A percentile compares a stretch with the other conserved stretches of the same genome.
These are phyloP conservation scores for Emericellopsis cladophorae DNA, from an alignment of 2,329 filamentous ascomycete genomes.

Conservation along the genomic window DNA sequence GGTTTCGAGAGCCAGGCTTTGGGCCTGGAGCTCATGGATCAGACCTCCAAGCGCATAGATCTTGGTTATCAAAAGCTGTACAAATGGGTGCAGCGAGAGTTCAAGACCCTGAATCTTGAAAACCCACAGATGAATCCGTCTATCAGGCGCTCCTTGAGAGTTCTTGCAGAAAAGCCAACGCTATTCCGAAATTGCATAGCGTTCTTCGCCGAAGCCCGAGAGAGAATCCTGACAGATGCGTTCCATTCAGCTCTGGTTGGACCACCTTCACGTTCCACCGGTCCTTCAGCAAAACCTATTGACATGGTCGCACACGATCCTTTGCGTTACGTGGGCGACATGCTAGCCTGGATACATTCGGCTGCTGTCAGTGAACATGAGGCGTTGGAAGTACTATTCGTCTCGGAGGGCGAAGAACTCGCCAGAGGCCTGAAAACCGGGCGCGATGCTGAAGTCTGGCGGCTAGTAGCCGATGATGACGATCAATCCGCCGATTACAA, in stretches of 20 bases:
- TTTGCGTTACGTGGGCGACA: conserved; percentile 85
- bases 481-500: conserved; percentile 54
- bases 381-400: conserved; percentile 80
- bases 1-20: conserved; percentile 83
- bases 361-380: conserved; percentile 89
- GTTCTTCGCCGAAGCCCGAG: conserved; percentile 81
- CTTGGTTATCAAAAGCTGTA: conserved; percentile 91
- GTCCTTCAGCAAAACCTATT: conserved; percentile 69
- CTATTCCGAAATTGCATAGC: conserved; percentile 91
- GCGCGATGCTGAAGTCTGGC: conserved; percentile 75
- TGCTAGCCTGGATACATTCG: conserved; percentile 95
- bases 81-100: conserved; percentile 87
- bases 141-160: conserved; percentile 71
- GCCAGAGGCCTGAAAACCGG: conserved; percentile 70
- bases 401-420: conserved; percentile 81
- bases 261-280: conserved; percentile 41
- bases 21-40: conserved; percentile 82
- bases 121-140: conserved; percentile 83
- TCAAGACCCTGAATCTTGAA: conserved; percentile 84
- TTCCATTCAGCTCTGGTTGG: conserved; percentile 86
- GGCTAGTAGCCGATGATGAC: conserved; percentile 46
- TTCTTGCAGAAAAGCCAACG: conserved; percentile 78
- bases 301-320: conserved; percentile 89
- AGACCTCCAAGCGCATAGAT: conserved; percentile 77
- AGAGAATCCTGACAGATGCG: conserved; percentile 74